Evolutionary conservation across 139 green algal species (phyloP).

Genomic region (Asterochloris sp.): DNA sequence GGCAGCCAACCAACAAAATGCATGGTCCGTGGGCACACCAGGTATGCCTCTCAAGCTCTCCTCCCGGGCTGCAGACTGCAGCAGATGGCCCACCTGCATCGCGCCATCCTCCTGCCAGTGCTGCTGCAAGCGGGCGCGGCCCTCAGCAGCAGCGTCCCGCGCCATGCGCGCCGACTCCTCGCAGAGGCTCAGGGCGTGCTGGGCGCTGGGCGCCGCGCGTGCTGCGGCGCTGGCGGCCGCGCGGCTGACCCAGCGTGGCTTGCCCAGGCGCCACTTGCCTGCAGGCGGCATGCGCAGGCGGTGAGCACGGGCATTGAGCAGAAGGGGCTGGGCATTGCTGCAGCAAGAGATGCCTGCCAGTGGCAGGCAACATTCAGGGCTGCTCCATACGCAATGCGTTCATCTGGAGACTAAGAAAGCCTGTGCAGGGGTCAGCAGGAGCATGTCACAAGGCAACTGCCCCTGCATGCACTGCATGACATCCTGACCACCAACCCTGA

Average conservation of each 20-base stretch:
- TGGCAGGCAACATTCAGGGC: too few relatives aligned
- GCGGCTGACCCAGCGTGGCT: slow-evolving; percentile 11
- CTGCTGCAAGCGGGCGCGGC: not conserved
- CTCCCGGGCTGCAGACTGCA: not conserved
- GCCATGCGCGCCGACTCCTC: slow-evolving; percentile 21
- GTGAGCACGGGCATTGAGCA: too few relatives aligned
- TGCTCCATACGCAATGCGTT: too few relatives aligned
- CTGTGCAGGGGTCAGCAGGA: too few relatives aligned
- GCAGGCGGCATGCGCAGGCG: not conserved
- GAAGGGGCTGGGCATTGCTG: too few relatives aligned
- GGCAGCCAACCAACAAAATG: too few relatives aligned
- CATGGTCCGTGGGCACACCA: too few relatives aligned
- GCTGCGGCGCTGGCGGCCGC: not conserved
- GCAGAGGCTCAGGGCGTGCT: slow-evolving; percentile 9
- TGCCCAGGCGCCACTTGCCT: slow-evolving; percentile 23
- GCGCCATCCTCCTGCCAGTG: slow-evolving; percentile 4
- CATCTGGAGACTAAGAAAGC: too few relatives aligned
- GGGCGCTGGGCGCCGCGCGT: not conserved
- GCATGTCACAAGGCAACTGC: too few relatives aligned
- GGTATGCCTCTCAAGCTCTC: not conserved
- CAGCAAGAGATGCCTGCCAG: too few relatives aligned
- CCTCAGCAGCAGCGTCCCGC: slow-evolving; percentile 10
- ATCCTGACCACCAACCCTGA: not conserved
- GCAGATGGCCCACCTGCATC: slow-evolving; percentile 3
- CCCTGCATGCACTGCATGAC: too few relatives aligned